Evolutionary conservation across 192 early-diverging fungal species (phyloP), one percentile per base, ranked within the genome.

Genomic region (Linnemannia elongata): DNA sequence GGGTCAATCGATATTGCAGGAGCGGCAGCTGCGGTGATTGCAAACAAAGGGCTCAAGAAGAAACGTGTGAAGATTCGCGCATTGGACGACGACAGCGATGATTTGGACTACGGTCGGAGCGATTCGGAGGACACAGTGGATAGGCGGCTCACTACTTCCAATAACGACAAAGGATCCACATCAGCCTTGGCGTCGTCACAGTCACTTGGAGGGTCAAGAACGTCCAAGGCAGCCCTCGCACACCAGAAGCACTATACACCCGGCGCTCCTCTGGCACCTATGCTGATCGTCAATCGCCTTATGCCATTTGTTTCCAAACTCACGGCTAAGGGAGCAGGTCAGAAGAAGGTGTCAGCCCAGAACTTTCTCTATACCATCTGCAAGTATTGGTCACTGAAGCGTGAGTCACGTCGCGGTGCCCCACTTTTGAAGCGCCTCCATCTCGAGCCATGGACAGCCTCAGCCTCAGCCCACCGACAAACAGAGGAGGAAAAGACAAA

Each of bases 361-460:
- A 81, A 77, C 27, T 87, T 87, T 39, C 77, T 97, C n/a, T 88
- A 91, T 35, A 88, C 83, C 30, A 93, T 98, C 42, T 95, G 95
- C 77, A 93, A 94, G 83, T 99, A 98, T 89, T 99, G 99, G 99
- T 94, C 97, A 4, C 90, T 99, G 15, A 99, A 99, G 86, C 93
- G 98, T 41, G 94, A 95, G 82, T 88, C 93, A n/a, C 87, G 98
- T 30, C 93, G 97, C 36, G 99, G 99, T 1, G 97, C 98, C 3
- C 97, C 99, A 1, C 90, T 99, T 8, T 89, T 99, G 47, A 99
- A 99, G 87, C 92, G 99, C 69, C 90, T 99, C 39, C 97, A 99
- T 83, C 89, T 99, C 82, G 98, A 99, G 93, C 97, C 97, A 18
- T 98, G 97, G 97, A 98, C 97, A 1, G 96, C 97, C 1, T 96